A percentile compares a stretch with the other conserved stretches of the same genome.
Evolutionary conservation across 441 rosid genomes (phyloP).

Genomic region (Erysimum pusillum): DNA sequence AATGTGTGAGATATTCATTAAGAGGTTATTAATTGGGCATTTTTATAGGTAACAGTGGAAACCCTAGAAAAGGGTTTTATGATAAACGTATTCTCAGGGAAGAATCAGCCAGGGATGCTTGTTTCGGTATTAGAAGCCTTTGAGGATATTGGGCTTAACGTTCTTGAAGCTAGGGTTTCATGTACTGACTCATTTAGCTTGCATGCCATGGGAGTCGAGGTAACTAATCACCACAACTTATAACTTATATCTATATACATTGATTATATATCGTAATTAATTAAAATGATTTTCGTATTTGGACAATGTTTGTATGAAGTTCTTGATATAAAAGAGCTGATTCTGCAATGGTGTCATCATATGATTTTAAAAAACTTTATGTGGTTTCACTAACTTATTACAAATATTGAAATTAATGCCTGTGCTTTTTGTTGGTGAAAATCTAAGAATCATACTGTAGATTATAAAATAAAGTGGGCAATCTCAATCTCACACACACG

Average conservation of each 20-base stretch:
- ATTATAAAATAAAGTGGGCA: slow-evolving; percentile 9
- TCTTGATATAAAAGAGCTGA: slow-evolving; percentile 6
- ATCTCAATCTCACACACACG: slow-evolving; percentile 23
- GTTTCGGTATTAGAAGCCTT: slow-evolving; percentile 87
- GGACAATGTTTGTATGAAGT: slow-evolving; percentile 8
- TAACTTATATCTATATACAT: not conserved
- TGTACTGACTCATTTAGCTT: slow-evolving; percentile 79
- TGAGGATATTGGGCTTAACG: slow-evolving; percentile 80
- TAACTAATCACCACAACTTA: slow-evolving; percentile 5
- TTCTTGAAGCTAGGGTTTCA: slow-evolving; percentile 94
- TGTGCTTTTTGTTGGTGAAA: slow-evolving; percentile 16
- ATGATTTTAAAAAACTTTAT: slow-evolving; percentile 1
- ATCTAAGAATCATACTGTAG: not conserved
- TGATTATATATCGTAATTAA: not conserved
- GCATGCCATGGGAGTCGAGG: slow-evolving; percentile 79
- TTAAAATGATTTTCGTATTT: not conserved
- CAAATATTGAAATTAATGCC: slow-evolving; percentile 5
- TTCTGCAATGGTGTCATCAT: not conserved
- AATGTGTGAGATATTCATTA: slow-evolving; percentile 15
- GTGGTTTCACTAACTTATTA: slow-evolving; percentile 12
- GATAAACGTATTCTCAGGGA: slow-evolving; percentile 68
- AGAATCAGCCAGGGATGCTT: slow-evolving; percentile 82
- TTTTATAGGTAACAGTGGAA: slow-evolving; percentile 71
- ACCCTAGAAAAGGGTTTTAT: slow-evolving; percentile 83
- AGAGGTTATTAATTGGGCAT: slow-evolving; percentile 9